Base-by-base conservation (phyloP, 1,139 yeast genomes). In the Suhomyces maxii region DNA sequence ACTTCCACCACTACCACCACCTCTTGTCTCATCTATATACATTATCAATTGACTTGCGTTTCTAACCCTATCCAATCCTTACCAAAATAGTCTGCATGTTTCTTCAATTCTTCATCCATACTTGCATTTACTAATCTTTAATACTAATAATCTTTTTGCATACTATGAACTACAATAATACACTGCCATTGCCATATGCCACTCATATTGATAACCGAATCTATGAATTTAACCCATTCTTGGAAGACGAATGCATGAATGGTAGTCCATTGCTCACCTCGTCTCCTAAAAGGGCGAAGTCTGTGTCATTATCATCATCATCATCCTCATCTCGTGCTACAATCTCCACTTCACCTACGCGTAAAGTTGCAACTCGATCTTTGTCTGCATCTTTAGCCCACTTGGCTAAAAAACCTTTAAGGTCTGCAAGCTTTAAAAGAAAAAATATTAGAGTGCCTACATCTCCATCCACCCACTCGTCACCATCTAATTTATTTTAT, bases 101-200 rank as follows among this genome's bases (percentile, higher is more conserved):
- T 32, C 25, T 36, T 39, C 46, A 39, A 11, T 42, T 42, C 47
- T 42, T 35, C 39, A 26, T 23, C 34, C 10, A 35, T 35, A 35
- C 7, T 11, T 35, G 12, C 37, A 10, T 14, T 35, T 18, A 35
- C 23, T 18, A 18, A 35, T 12, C n/a, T 12, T 33, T 12, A 12
- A 13, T 36, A 9, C 26, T 36, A 14, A 18, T 18, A 18, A 18
- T 18, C 23, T 28, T 11, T n/a, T 28, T 39, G 37, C 46, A 42
- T 39, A 13, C 12, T 30, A 47, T 47, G 50, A 43, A 47, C 34
- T 44, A 51, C 41, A 58, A 61, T 46, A 50, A 48, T 40, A 65
- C 71, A 3, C 46, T 54, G 44, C 71, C 72, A 26, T 57, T 67
- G 42, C 65, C 68, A 8, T 55, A 54, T 40, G 54, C 55, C 14